Evolutionary conservation across 2,329 filamentous ascomycete genomes (phyloP).

Genomic region (Mollisia scopiformis): DNA sequence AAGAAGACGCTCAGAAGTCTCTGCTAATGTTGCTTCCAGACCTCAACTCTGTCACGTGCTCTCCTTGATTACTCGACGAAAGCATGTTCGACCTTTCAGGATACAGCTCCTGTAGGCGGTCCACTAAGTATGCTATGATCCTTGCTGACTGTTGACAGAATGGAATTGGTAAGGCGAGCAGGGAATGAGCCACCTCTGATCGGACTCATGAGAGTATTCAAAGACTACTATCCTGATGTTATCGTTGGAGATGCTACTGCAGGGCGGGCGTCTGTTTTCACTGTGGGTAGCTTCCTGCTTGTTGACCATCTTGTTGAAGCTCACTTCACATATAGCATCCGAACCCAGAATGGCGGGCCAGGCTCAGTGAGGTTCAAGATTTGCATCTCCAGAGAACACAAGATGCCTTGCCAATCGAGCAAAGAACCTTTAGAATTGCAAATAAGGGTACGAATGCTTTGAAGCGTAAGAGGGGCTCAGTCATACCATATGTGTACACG

Average conservation of each 20-base stretch:
- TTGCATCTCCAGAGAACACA: constrained; percentile 52
- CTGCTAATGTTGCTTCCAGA: constrained; percentile 19
- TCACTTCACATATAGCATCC: constrained; percentile 54
- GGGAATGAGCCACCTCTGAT: constrained; percentile 76
- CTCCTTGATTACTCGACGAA: constrained; percentile 77
- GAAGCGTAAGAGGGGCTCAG: constrained; percentile 52
- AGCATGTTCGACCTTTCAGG: constrained; percentile 81
- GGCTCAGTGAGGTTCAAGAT: constrained; percentile 69
- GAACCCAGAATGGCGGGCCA: constrained; percentile 74
- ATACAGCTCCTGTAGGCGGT: constrained; percentile 71
- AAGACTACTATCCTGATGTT: constrained; percentile 89
- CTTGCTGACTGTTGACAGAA: constrained; percentile 41
- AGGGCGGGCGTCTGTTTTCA: constrained; percentile 64
- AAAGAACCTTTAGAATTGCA: constrained; percentile 66
- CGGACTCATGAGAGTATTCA: constrained; percentile 79
- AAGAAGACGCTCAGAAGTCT: neutral
- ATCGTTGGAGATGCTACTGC: constrained; percentile 72
- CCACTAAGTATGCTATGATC: too few relatives aligned
- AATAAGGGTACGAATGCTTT: constrained; percentile 48
- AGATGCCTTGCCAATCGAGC: constrained; percentile 43
- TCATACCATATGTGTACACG: constrained; percentile 73
- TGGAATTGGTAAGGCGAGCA: constrained; percentile 59
- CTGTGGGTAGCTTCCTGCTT: constrained; percentile 44
- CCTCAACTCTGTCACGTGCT: constrained; percentile 71
- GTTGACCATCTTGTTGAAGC: constrained; percentile 7